Conservation (phyloP, 2,329 filamentous ascomycete species). For the Penicillium crustosum region DNA sequence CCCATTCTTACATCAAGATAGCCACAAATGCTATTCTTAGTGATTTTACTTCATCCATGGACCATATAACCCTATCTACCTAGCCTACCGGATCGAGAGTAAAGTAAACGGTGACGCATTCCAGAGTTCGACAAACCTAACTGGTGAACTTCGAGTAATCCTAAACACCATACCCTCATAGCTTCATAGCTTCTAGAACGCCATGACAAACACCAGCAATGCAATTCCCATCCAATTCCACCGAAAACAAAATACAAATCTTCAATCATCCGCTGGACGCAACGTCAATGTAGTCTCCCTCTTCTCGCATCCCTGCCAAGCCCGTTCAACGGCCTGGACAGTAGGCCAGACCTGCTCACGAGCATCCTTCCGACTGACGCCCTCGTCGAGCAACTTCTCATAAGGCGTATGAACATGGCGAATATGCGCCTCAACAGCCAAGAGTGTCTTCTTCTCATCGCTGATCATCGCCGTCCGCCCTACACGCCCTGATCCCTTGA, state of each 20-base stretch:
- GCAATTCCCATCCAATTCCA: background rate
- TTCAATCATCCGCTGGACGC: background rate
- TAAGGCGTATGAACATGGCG: constrained; percentile 45
- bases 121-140: background rate
- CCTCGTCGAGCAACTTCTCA: constrained; percentile 34
- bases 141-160: background rate
- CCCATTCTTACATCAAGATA: background rate
- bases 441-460: constrained; percentile 36
- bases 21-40: background rate
- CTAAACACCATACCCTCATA: background rate
- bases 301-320: constrained; percentile 31
- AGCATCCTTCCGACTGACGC: constrained; percentile 29
- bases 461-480: constrained; percentile 36
- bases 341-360: constrained; percentile 33
- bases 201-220: constrained; percentile 1
- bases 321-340: constrained; percentile 30
- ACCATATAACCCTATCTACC: background rate
- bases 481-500: constrained; percentile 44
- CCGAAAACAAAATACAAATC: background rate
- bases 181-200: background rate
- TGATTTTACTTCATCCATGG: background rate
- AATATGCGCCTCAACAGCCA: constrained; percentile 48
- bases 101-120: background rate
- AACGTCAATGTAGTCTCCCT: background rate
- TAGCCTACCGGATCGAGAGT: background rate